phyloP scores from a whole-genome alignment of 2,329 filamentous ascomycete genomes.

The Aschersonia sp. region DNA sequence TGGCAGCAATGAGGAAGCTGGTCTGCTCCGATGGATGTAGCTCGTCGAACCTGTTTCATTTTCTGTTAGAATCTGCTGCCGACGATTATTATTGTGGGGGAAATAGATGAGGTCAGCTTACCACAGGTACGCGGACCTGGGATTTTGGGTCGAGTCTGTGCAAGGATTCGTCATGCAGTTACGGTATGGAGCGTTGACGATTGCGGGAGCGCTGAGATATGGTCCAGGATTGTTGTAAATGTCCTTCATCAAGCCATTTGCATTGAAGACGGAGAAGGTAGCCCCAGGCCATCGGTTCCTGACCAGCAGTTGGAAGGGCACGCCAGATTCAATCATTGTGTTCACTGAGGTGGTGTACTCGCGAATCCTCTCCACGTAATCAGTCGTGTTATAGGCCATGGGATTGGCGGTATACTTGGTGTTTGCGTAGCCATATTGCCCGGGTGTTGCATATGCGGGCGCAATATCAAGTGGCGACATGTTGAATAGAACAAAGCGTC shows the following conservation, averaged over 20 bases:
- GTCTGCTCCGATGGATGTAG: constrained; percentile 57
- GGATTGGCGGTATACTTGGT: constrained; percentile 30
- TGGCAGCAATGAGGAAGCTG: constrained; percentile 23
- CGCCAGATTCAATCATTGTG: constrained; percentile 32
- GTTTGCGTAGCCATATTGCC: constrained; percentile 3
- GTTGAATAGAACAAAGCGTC: constrained; percentile 62
- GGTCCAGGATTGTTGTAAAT: constrained; percentile 44
- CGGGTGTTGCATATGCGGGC: constrained; percentile 41
- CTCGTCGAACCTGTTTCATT: constrained; percentile 38
- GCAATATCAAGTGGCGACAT: constrained; percentile 50
- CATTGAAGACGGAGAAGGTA: constrained; percentile 51
- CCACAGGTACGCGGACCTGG: constrained; percentile 53
- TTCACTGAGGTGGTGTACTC: constrained; percentile 35
- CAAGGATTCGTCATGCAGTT: constrained; percentile 32
- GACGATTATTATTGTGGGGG: neutral
- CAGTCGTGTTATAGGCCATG: constrained; percentile 29
- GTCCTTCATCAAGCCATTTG: constrained; percentile 48
- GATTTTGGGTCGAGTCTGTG: constrained; percentile 17
- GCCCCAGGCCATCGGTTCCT: constrained; percentile 39
- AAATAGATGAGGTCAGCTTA: constrained; percentile 14
- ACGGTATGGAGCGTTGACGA: constrained; percentile 43
- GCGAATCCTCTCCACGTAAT: constrained; percentile 27
- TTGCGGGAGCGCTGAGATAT: constrained; percentile 51
- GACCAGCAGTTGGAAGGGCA: constrained; percentile 27
- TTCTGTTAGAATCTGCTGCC: neutral